phyloP scores from a whole-genome alignment of 192 early-diverging fungal species.

The Jimgerdemannia flammicorona region DNA sequence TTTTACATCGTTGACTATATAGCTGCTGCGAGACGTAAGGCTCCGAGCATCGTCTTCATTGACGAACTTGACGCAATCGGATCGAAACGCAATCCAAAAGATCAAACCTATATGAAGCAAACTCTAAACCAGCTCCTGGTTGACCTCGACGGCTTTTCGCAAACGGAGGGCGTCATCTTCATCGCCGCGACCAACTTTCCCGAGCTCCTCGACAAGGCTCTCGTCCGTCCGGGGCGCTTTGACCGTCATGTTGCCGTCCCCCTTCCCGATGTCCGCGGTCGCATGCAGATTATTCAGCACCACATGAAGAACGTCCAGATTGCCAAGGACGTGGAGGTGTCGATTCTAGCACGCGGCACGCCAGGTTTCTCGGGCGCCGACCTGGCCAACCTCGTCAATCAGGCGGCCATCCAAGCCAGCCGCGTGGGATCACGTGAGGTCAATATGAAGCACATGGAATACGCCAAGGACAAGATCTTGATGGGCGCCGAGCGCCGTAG shows the following conservation, averaged over 20 bases:
- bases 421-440: slow-evolving; percentile 75
- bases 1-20: slow-evolving; percentile 4
- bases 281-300: slow-evolving; percentile 87
- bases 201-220: slow-evolving; percentile 94
- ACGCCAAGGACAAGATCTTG: slow-evolving; percentile 97
- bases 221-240: slow-evolving; percentile 96
- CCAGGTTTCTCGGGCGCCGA: slow-evolving; percentile 99
- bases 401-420: slow-evolving; percentile 93
- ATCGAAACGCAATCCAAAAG: slow-evolving; percentile 85
- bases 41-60: slow-evolving; percentile 95
- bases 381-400: slow-evolving; percentile 95
- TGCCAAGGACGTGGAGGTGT: slow-evolving; percentile 67
- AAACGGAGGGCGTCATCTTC: slow-evolving; percentile 94
- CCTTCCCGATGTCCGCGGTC: slow-evolving; percentile 95
- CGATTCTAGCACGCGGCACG: slow-evolving; percentile 89
- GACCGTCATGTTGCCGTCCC: slow-evolving; percentile 93
- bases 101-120: slow-evolving; percentile 96
- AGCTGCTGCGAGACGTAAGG: slow-evolving; percentile 70
- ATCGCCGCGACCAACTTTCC: slow-evolving; percentile 99
- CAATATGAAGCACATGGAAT: slow-evolving; percentile 83
- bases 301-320: slow-evolving; percentile 82
- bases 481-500: slow-evolving; percentile 96
- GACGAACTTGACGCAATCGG: slow-evolving; percentile 99
- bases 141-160: slow-evolving; percentile 98
- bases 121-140: slow-evolving; percentile 98